Conservation (phyloP, 768 basidiomycete genomes). For the Mycena sanguinolenta region DNA sequence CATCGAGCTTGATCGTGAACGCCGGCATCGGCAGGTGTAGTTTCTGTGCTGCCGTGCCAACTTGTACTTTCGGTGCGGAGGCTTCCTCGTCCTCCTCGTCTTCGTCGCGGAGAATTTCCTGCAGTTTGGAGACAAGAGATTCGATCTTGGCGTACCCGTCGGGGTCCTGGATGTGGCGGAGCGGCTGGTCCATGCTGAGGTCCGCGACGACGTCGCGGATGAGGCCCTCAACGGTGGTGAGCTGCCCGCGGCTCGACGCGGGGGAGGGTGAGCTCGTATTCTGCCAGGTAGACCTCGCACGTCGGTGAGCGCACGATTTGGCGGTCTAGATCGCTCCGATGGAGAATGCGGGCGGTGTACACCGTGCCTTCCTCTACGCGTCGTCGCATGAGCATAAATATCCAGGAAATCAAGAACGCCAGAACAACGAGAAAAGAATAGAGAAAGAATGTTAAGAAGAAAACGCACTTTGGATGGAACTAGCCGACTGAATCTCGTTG, state of each 20-base stretch:
- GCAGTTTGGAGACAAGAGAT: constrained; percentile 74
- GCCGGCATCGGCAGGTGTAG: constrained; percentile 70
- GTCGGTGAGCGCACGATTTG: constrained; percentile 92
- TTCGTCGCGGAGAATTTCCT: constrained; percentile 72
- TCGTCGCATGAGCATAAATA: too few relatives aligned
- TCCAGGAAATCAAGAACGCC: too few relatives aligned
- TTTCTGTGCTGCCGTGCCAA: constrained; percentile 50
- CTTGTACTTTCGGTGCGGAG: constrained; percentile 34
- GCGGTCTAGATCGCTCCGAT: constrained; percentile 85
- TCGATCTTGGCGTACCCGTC: constrained; percentile 82
- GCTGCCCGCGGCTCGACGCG: constrained; percentile 83
- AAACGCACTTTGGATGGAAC: constrained; percentile 81
- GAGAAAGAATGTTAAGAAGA: neutral
- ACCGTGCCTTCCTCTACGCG: constrained; percentile 87
- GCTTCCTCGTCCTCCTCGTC: constrained; percentile 64
- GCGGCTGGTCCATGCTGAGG: constrained; percentile 83
- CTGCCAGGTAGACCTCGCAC: constrained; percentile 87
- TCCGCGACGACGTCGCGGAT: constrained; percentile 86
- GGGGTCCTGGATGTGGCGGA: constrained; percentile 85
- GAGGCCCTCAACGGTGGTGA: constrained; percentile 97
- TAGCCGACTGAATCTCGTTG: constrained; percentile 95
- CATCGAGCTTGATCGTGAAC: constrained; percentile 90
- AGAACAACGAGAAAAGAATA: too few relatives aligned
- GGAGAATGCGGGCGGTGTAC: constrained; percentile 85
- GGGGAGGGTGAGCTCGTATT: constrained; percentile 94